Conservation (phyloP, 2,329 filamentous ascomycete genomes). For the Torrubiella hemipterigena region DNA sequence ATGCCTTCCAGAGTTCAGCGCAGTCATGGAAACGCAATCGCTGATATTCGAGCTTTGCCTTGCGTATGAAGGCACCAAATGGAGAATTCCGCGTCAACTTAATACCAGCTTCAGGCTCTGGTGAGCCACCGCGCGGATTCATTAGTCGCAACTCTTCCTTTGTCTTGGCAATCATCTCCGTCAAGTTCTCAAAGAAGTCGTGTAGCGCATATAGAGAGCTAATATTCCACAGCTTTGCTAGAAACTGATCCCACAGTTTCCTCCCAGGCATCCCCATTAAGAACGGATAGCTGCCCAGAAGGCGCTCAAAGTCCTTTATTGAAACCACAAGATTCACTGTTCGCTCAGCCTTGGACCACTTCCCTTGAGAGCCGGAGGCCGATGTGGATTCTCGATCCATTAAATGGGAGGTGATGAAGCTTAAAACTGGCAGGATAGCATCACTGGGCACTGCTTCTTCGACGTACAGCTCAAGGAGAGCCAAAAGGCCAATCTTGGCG, state of each 20-base stretch:
- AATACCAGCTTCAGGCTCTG: slow-evolving; percentile 34
- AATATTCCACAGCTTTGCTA: slow-evolving; percentile 72
- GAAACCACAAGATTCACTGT: slow-evolving; percentile 40
- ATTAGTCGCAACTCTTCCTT: slow-evolving; percentile 47
- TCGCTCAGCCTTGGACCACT: slow-evolving; percentile 37
- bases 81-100: slow-evolving; percentile 63
- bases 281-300: slow-evolving; percentile 40
- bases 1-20: slow-evolving; percentile 67
- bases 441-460: slow-evolving; percentile 56
- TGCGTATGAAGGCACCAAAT: slow-evolving; percentile 68
- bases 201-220: slow-evolving; percentile 74
- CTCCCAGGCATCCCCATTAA: slow-evolving; percentile 55
- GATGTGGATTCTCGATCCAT: slow-evolving; percentile 32
- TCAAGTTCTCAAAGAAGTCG: slow-evolving; percentile 55
- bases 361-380: slow-evolving; percentile 13
- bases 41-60: slow-evolving; percentile 67
- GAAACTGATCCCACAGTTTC: slow-evolving; percentile 77
- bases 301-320: slow-evolving; percentile 46
- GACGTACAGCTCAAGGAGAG: slow-evolving; percentile 71
- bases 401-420: slow-evolving; percentile 65
- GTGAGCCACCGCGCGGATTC: slow-evolving; percentile 26
- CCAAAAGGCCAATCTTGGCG: slow-evolving; percentile 72
- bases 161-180: slow-evolving; percentile 46
- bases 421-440: slow-evolving; percentile 63
- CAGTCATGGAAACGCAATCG: slow-evolving; percentile 70